Evolutionary conservation across 106 monocot genomes (phyloP), one percentile per base, ranked within the genome.

Genomic region (Triglochin maritima): DNA sequence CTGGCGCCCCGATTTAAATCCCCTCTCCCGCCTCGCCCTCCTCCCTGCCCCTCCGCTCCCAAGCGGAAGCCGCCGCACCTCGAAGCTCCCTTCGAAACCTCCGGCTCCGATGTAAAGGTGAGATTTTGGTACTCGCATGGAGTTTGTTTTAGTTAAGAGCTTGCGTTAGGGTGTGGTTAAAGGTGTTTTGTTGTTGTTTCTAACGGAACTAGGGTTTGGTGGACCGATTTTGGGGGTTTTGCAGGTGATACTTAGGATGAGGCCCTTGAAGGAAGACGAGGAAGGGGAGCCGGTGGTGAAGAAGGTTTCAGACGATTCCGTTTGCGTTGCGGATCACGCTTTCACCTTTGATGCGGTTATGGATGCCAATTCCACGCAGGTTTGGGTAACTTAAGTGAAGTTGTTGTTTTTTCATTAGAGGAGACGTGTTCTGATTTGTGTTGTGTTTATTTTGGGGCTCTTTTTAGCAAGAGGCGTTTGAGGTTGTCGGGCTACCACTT

Each of bases 301-400:
- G 70, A 99, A 89, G 72, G 68, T 85, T 45, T 86, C 82, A 0
- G 8, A 74, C 1, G 71, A 83, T 68, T 82, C 82, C 1, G 69
- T 99, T 43, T 84, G 89, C 8, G 80, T 99, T 57, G 56, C 79
- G 44, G 98, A 92, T 17, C 88, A 99, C 60, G 71, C 69, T 29
- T 99, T 92, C 78, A 92, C 92, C 41, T 99, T 89, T 61, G 98
- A 99, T 71, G 86, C 98, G 0, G 84, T 99, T 68, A 82, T 82
- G 12, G 92, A 92, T 61, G 44, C 81, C 17, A 60, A 61, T 11
- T 88, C 91, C 29, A 86, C 83, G 6, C 96, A 98, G 82, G 96
- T 88, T 47, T 47, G n/a, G 12, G 17, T 13, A 17, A 7, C 3
- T 61, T 61, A 42, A 16, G 7, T 51, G 67, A 44, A 6, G 3